Conservation (phyloP, 1,139 yeast genomes). For the Candida sp. region DNA sequence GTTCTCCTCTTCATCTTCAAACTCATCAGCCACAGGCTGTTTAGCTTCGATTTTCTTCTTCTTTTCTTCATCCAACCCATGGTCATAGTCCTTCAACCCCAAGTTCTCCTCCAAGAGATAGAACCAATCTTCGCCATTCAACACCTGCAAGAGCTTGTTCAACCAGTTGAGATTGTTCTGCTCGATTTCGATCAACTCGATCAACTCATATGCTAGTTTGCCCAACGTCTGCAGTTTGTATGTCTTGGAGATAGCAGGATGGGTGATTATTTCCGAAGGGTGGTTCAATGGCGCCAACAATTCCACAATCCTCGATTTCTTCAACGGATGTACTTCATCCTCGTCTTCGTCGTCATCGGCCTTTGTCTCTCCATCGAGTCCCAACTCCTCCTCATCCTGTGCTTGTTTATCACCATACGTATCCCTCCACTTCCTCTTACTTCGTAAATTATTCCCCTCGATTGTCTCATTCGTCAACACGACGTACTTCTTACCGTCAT, state of each 20-base stretch:
- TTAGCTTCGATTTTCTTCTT: slow-evolving; percentile 7
- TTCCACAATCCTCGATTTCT: slow-evolving; percentile 47
- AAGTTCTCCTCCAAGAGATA: slow-evolving; percentile 66
- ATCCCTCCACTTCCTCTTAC: slow-evolving; percentile 41
- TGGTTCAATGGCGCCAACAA: slow-evolving; percentile 78
- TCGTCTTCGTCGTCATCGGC: slow-evolving; percentile 28
- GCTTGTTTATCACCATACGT: slow-evolving; percentile 22
- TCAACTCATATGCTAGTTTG: slow-evolving; percentile 70
- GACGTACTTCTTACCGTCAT: slow-evolving; percentile 43
- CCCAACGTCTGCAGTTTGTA: slow-evolving; percentile 55
- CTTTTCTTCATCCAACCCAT: slow-evolving; percentile 49
- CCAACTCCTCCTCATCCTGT: slow-evolving; percentile 15
- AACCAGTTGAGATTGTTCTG: slow-evolving; percentile 75
- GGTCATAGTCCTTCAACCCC: slow-evolving; percentile 73
- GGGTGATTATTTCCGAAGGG: slow-evolving; percentile 79
- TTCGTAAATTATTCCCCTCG: slow-evolving; percentile 28
- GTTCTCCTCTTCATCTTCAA: slow-evolving; percentile 22
- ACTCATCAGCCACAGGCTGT: slow-evolving; percentile 54
- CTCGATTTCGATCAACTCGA: slow-evolving; percentile 79
- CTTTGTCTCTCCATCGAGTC: slow-evolving; percentile 25
- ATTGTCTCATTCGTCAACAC: slow-evolving; percentile 42
- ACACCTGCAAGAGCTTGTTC: slow-evolving; percentile 71
- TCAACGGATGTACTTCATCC: slow-evolving; percentile 38
- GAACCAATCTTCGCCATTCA: slow-evolving; percentile 86
- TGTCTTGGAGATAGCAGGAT: slow-evolving; percentile 71